A percentile compares a stretch with the other conserved stretches of the same genome.
Conservation (phyloP, 2,329 filamentous ascomycete species). For the Pestalotiopsis fici region DNA sequence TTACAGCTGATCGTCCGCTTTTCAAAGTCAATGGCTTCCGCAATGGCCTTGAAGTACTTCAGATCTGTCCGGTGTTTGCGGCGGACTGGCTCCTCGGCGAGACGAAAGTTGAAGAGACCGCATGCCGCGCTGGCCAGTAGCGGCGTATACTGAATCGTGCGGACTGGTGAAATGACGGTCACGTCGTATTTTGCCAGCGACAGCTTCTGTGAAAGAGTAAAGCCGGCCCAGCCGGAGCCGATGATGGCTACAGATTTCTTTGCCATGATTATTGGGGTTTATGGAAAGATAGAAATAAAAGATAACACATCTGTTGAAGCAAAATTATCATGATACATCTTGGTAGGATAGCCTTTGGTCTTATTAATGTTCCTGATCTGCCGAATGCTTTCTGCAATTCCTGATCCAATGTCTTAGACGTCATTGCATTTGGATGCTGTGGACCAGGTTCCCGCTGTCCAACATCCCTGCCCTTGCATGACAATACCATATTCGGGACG, state of each 20-base stretch:
- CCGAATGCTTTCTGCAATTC: neutral
- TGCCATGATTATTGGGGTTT: neutral
- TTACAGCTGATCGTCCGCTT: slow-evolving; percentile 33
- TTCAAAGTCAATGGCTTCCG: slow-evolving; percentile 36
- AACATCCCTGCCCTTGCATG: neutral
- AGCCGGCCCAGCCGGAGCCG: slow-evolving; percentile 41
- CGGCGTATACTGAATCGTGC: slow-evolving; percentile 44
- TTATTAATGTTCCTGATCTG: neutral
- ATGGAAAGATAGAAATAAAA: neutral
- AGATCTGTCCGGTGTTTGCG: slow-evolving; percentile 28
- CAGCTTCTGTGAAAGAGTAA: slow-evolving; percentile 35
- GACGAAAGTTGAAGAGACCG: slow-evolving; percentile 43
- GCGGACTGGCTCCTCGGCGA: slow-evolving; percentile 44
- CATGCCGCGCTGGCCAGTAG: slow-evolving; percentile 44
- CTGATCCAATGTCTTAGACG: neutral
- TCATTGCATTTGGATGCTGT: slow-evolving; percentile 1
- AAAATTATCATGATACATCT: neutral
- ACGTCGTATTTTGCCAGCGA: slow-evolving; percentile 36
- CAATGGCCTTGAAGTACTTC: slow-evolving; percentile 40
- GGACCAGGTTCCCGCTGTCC: neutral
- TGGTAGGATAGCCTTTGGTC: neutral
- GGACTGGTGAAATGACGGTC: slow-evolving; percentile 39
- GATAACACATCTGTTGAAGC: neutral
- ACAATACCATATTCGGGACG: neutral
- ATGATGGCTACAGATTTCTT: slow-evolving; percentile 27